Conservation (phyloP, 768 basidiomycete species). For the Serendipita sp. region DNA sequence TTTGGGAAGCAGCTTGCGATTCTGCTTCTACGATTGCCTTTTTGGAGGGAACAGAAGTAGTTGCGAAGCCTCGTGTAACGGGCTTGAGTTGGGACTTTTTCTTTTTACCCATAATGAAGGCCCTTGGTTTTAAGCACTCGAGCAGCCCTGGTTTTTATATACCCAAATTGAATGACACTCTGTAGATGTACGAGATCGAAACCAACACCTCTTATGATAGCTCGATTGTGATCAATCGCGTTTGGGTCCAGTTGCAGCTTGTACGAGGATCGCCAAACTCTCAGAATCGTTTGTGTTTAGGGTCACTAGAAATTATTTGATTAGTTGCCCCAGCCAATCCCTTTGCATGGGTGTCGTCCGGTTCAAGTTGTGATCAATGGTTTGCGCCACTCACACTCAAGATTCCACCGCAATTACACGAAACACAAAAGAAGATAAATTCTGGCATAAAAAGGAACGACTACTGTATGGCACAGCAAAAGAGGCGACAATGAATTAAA, state of each 20-base stretch:
- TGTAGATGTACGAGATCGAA: too few relatives aligned
- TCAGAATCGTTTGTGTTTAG: neutral
- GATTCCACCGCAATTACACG: neutral
- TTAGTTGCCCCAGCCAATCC: too few relatives aligned
- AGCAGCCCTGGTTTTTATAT: too few relatives aligned
- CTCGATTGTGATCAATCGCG: too few relatives aligned
- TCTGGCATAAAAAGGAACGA: slow-evolving; percentile 4
- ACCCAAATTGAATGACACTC: too few relatives aligned
- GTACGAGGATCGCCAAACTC: neutral
- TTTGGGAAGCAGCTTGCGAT: neutral
- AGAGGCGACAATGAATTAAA: neutral
- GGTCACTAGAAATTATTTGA: too few relatives aligned
- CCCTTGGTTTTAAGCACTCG: too few relatives aligned
- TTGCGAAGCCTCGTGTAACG: slow-evolving; percentile 59
- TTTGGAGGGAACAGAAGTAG: slow-evolving; percentile 61
- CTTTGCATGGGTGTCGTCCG: too few relatives aligned
- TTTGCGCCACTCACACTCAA: too few relatives aligned
- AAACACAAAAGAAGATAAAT: neutral
- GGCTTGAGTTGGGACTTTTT: slow-evolving; percentile 71
- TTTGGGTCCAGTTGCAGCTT: too few relatives aligned
- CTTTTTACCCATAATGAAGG: slow-evolving; percentile 52
- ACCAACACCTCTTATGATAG: too few relatives aligned
- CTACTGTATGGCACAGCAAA: slow-evolving; percentile 4
- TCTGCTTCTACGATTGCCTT: slow-evolving; percentile 22
- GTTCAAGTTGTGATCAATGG: too few relatives aligned